A percentile compares a stretch with the other conserved stretches of the same genome.
Evolutionary conservation across 495 filamentous ascomycete genomes (phyloP).

Genomic region (Neurospora sp.): DNA sequence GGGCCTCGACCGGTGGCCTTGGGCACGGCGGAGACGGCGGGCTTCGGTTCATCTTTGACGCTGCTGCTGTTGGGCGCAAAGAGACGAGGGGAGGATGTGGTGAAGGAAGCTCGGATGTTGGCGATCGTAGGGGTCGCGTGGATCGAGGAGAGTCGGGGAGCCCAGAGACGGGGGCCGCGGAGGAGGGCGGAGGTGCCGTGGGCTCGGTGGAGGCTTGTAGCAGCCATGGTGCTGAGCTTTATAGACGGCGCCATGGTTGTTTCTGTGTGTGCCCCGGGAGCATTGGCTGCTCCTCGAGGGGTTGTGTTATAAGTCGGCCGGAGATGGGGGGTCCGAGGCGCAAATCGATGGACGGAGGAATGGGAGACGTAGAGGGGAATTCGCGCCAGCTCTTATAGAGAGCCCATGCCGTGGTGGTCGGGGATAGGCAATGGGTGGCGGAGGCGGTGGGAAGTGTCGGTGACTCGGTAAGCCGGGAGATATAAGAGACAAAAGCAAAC

Average conservation of each 20-base stretch:
- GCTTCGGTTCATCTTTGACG: not conserved
- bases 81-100: constrained; percentile 8
- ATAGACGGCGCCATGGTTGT: constrained; percentile 15
- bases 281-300: not conserved
- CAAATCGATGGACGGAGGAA: not conserved
- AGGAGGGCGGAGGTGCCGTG: constrained; percentile 1
- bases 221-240: constrained; percentile 14
- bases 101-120: constrained; percentile 11
- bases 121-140: not conserved
- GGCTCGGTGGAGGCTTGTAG: constrained; percentile 8
- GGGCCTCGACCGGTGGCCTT: constrained; percentile 5
- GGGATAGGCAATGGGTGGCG: not conserved
- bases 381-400: not conserved
- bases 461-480: not conserved
- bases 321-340: not conserved
- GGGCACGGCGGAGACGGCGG: not conserved
- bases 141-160: not conserved
- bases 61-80: constrained; percentile 1
- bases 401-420: not conserved
- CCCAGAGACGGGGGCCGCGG: not conserved
- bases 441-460: not conserved
- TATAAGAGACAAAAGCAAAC: not conserved
- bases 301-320: not conserved
- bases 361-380: not conserved
- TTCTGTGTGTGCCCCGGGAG: not conserved